These are phyloP conservation scores for Bjerkandera adusta DNA, from an alignment of 1,284 basidiomycete species.

Conservation along the genomic window DNA sequence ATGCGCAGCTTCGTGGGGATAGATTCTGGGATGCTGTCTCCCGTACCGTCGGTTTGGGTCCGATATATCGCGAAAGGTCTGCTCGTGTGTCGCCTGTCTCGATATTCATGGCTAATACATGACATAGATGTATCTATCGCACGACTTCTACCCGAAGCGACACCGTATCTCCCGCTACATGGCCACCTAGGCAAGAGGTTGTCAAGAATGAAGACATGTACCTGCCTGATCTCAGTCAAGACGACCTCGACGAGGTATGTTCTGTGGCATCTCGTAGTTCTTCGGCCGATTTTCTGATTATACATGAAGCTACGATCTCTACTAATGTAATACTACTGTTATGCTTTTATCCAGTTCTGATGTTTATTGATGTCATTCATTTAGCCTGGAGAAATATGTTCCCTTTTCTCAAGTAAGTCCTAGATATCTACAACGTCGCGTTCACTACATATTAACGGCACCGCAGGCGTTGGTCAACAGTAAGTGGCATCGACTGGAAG, in stretches of 20 bases:
- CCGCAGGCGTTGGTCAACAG: constrained; percentile 51
- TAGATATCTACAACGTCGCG: background rate
- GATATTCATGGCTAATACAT: background rate
- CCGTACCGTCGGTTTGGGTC: constrained; percentile 50
- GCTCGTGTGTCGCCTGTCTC: background rate
- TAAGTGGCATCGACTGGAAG: constrained; percentile 22
- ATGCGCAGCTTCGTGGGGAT: constrained; percentile 50
- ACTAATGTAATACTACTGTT: constrained; percentile 43
- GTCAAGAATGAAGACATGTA: constrained; percentile 8
- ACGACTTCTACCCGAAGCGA: constrained; percentile 37
- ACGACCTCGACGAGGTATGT: constrained; percentile 44
- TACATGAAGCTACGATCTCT: constrained; percentile 51
- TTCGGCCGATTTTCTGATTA: constrained; percentile 1
- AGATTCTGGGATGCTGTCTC: constrained; percentile 55
- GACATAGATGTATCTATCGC: constrained; percentile 43
- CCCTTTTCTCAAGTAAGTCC: constrained; percentile 53
- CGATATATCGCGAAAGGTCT: constrained; percentile 49
- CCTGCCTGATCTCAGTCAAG: constrained; percentile 31
- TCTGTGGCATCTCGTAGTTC: background rate
- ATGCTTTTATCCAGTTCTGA: constrained; percentile 2
- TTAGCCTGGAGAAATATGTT: constrained; percentile 64
- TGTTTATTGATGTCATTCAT: background rate
- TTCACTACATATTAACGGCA: background rate
- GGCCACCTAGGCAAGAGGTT: constrained; percentile 20
- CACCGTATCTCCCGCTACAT: constrained; percentile 35